phyloP scores from a whole-genome alignment of 164 flowering plant genomes.

The Vitis vinifera region DNA sequence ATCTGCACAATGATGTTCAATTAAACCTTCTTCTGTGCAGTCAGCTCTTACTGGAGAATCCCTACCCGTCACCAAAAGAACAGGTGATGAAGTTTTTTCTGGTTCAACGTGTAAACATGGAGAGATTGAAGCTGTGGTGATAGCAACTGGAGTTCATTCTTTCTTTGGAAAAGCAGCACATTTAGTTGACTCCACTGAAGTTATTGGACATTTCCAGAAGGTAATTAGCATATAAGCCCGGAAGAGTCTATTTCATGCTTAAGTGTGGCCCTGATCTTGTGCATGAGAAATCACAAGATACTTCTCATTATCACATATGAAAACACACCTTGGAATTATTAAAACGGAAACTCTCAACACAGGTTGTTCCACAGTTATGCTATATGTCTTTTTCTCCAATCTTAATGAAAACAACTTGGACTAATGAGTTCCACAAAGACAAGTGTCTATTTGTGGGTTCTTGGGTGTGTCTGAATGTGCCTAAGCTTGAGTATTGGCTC shows the following conservation, averaged over 20 bases:
- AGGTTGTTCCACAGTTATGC: background rate
- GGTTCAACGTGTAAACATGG: constrained; percentile 89
- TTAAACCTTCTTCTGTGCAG: constrained; percentile 37
- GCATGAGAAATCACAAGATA: background rate
- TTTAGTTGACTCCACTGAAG: constrained; percentile 75
- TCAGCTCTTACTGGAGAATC: constrained; percentile 92
- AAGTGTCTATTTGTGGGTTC: background rate
- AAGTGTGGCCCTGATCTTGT: background rate
- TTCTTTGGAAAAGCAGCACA: constrained; percentile 84
- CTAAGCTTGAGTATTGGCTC: background rate
- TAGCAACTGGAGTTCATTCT: constrained; percentile 75
- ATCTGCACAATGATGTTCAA: background rate
- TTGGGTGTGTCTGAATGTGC: background rate
- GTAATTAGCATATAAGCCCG: constrained; percentile 18
- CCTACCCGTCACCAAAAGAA: constrained; percentile 70
- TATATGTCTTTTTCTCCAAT: background rate
- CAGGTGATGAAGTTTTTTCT: constrained; percentile 80
- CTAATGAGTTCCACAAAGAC: background rate
- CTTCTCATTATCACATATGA: background rate
- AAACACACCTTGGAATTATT: background rate
- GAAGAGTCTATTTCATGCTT: background rate
- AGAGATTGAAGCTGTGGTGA: constrained; percentile 81
- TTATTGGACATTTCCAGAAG: constrained; percentile 80
- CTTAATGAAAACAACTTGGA: background rate
- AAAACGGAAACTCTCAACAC: background rate